Base-by-base conservation (phyloP, 495 filamentous ascomycete species). In the Penicillium coprophilum region DNA sequence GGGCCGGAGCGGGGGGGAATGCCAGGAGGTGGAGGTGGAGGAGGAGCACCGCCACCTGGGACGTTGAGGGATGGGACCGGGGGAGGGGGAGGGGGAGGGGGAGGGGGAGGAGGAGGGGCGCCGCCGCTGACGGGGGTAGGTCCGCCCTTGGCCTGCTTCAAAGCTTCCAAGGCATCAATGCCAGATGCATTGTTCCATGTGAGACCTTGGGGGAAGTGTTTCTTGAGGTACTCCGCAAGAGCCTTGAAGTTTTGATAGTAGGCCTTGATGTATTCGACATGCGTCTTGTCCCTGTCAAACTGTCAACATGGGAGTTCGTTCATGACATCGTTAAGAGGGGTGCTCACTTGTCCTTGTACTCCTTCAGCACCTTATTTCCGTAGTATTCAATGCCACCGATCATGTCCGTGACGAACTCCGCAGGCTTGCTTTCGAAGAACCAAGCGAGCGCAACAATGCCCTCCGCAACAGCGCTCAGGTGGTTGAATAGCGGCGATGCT, bases 191-290 rank as follows among this genome's bases (percentile, higher is more conserved):
- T 76, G 67, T 97, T 97, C 94, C 94, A 98, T 8, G 85, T 86
- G 52, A 97, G 75, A 43, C 92, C 93, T 46, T 81, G 82, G 32
- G 82, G 76, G 69, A 89, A 92, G 64, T 92, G 86, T 54, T 88
- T 81, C 74, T 89, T 90, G 55, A 95, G 83, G 69, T 92, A 97
- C 30, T 86, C 83, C 20, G 79, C 72, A 32, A 97, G 85, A 7
- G 87, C 83, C 59, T 86, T 87, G 76, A 96, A 91, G 52, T 96
- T 84, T 56, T 85, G 83, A 73, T 93, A 95, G 77, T 91, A 96
- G 9, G 92, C 78, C 64, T 91, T 87, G 15, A 96, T 82, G 84
- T 89, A 98, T 67, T 93, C 85, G 56, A 91, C 80, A 55, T 96
- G 89, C 40, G 86, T 82, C 17, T 81, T 80, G 55, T 95, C 86